Conservation (phyloP, 768 basidiomycete genomes). For the Calvatia gigantea region DNA sequence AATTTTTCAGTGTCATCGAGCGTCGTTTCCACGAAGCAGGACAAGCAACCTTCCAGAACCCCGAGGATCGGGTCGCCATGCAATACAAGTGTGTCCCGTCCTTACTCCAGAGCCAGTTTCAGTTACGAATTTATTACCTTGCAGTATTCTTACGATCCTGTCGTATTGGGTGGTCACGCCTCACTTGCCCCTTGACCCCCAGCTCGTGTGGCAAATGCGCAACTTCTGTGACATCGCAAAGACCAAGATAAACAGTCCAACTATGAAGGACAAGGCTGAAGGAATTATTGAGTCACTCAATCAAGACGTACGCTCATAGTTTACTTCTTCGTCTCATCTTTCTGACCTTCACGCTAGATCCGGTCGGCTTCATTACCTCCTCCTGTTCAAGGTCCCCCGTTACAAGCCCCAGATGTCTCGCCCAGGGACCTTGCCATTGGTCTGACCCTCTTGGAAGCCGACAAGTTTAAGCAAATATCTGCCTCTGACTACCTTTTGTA, state of each 20-base stretch:
- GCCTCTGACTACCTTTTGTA: constrained; percentile 42
- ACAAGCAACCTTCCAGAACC: constrained; percentile 14
- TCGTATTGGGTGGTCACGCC: constrained; percentile 32
- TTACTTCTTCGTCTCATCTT: background rate
- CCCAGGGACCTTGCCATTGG: constrained; percentile 40
- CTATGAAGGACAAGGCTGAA: constrained; percentile 30
- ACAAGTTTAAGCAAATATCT: constrained; percentile 33
- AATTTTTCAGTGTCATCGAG: constrained; percentile 35
- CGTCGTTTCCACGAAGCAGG: constrained; percentile 34
- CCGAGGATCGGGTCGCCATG: constrained; percentile 25
- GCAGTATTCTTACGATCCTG: constrained; percentile 34
- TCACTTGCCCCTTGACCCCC: constrained; percentile 25
- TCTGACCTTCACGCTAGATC: constrained; percentile 9
- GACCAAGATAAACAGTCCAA: constrained; percentile 23
- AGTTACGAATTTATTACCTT: background rate
- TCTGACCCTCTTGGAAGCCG: constrained; percentile 41
- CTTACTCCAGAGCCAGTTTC: background rate
- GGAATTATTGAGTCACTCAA: constrained; percentile 28
- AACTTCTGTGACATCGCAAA: constrained; percentile 29
- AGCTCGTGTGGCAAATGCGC: constrained; percentile 32
- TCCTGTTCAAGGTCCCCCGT: constrained; percentile 23
- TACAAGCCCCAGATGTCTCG: constrained; percentile 28
- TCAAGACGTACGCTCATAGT: constrained; percentile 20
- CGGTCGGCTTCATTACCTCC: background rate
- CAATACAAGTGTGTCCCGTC: constrained; percentile 32